Evolutionary conservation across 2,329 filamentous ascomycete species (phyloP), one percentile per base, ranked within the genome.

Genomic region (Xylaria multiplex): DNA sequence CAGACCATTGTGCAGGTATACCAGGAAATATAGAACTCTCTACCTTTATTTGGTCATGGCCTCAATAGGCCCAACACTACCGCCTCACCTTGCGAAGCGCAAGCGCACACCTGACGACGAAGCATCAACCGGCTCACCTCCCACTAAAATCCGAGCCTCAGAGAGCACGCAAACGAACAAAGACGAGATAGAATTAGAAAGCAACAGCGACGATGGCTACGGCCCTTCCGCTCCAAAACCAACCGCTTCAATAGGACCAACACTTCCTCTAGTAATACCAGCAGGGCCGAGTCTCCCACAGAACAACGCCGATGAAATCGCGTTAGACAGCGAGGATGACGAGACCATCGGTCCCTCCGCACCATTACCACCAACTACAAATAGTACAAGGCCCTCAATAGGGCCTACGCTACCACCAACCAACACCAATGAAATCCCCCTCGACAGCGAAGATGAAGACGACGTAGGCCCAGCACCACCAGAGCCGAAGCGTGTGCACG

Each of bases 1-100:
- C 27, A 27, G 27, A 27, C 1, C 5, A 27, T 2, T 27, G 11
- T 9, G 52, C 37, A 24, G n/a, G n/a, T 45, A 24, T 11, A 45
- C 30, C 24, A 6, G n/a, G 16, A 14, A 35, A 6, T 13, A 16
- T 42, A 48, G 14, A 4, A 2, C 9, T 14, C 16, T 35, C 40
- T n/a, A 4, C 3, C 22, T 14, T 8, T 6, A n/a, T 45, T 27
- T 45, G 35, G 79, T 19, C 22, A 92, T 92, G 90, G 81, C 89
- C 57, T 88, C 87, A 40, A 89, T 92, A 74, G 91, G 91, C 5
- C 91, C 92, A 14, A 83, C 89, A 66, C 78, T 93, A 27, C 91
- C 92, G 13, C 84, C 90, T 4, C 88, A 91, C 68, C 83, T 91
- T 48, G 75, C 86, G 40, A 90, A 90, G 77, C 84, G 88, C 73